Evolutionary conservation across 2,329 filamentous ascomycete species (phyloP).

Genomic region (Didymella pinodella): DNA sequence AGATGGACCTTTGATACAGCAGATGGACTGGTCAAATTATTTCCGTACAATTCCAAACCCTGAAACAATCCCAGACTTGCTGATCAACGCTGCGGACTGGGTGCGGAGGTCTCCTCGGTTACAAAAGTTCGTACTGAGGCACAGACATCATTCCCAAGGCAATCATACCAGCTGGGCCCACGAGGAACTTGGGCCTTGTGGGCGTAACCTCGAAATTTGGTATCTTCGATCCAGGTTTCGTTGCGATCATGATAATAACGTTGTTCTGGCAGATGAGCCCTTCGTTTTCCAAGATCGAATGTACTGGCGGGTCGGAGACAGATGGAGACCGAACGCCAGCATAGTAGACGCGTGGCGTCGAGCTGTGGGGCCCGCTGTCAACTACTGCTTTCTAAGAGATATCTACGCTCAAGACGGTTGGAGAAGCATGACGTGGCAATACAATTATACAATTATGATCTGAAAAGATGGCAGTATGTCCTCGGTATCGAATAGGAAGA

Average conservation of each 20-base stretch:
- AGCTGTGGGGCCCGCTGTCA: background rate
- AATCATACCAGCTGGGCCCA: background rate
- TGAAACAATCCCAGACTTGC: background rate
- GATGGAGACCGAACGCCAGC: background rate
- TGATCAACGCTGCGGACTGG: background rate
- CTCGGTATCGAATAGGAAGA: background rate
- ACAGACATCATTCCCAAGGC: background rate
- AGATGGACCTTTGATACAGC: background rate
- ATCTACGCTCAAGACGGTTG: too few species aligned
- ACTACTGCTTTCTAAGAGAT: conserved; percentile 1
- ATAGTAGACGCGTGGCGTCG: background rate
- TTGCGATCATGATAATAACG: background rate
- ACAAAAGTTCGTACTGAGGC: conserved; percentile 3
- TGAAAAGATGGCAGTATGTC: background rate
- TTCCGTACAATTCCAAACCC: background rate
- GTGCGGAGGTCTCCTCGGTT: background rate
- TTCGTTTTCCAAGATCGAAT: background rate
- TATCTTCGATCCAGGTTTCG: background rate
- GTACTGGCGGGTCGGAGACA: conserved; percentile 6
- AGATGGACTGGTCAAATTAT: background rate
- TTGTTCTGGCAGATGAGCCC: background rate
- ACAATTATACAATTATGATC: too few species aligned
- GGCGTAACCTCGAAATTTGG: background rate
- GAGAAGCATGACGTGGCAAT: background rate
- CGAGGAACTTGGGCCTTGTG: background rate